These are phyloP conservation scores for Yarrowia keelungensis DNA, from an alignment of 805 yeast species.

Conservation along the genomic window DNA sequence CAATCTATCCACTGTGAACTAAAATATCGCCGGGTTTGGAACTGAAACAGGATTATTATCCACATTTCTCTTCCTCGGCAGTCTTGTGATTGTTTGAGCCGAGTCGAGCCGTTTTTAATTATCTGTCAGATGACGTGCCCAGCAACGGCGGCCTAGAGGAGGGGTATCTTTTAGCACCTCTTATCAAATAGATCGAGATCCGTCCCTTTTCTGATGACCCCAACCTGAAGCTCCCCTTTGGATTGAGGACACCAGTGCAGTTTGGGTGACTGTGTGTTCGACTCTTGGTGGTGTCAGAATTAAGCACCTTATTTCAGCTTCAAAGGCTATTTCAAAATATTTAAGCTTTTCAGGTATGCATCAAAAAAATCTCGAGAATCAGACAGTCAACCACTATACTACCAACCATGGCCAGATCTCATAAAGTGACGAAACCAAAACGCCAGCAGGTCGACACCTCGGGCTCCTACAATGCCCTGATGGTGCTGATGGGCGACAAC, in stretches of 20 bases:
- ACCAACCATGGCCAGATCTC: conserved; percentile 11
- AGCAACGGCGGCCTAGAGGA: neutral
- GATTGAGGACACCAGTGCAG: no score
- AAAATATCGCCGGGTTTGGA: no score
- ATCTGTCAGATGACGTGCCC: neutral
- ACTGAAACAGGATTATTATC: conserved; percentile 2
- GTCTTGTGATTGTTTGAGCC: neutral
- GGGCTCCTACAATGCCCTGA: conserved; percentile 8
- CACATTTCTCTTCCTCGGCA: no score
- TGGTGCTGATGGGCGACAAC: conserved; percentile 27
- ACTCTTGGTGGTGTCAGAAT: no score
- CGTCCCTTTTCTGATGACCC: no score
- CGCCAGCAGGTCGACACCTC: conserved; percentile 16
- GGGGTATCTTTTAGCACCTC: neutral
- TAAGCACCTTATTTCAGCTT: no score
- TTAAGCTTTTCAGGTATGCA: conserved; percentile 2
- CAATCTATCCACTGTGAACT: no score
- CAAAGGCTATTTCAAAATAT: no score
- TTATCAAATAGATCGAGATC: no score
- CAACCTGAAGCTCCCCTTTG: no score
- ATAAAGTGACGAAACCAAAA: conserved; percentile 27
- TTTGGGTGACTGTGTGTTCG: no score
- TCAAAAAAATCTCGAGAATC: conserved; percentile 14
- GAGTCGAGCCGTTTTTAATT: neutral
- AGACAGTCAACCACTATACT: neutral